phyloP scores from a whole-genome alignment of 2,329 filamentous ascomycete species.

The Arthroderma sp. region DNA sequence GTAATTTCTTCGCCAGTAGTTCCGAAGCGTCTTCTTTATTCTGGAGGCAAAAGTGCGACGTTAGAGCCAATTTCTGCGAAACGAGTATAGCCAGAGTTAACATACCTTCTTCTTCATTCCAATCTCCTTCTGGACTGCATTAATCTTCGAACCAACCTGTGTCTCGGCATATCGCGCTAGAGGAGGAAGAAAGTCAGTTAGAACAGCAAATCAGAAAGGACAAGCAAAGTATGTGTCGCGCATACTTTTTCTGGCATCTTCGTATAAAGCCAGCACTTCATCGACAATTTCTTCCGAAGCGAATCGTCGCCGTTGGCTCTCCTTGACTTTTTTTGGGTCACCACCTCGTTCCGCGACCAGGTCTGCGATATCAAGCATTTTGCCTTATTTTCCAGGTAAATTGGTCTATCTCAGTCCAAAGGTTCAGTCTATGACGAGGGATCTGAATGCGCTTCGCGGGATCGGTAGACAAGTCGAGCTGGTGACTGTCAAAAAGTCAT shows the following conservation, averaged over 20 bases:
- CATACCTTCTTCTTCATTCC: constrained; percentile 75
- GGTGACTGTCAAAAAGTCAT: too few species aligned
- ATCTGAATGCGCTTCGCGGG: too few species aligned
- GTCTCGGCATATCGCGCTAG: constrained; percentile 61
- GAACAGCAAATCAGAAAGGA: background rate
- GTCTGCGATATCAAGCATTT: constrained; percentile 66
- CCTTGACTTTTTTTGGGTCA: constrained; percentile 79
- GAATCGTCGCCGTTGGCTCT: constrained; percentile 73
- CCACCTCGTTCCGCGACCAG: constrained; percentile 80
- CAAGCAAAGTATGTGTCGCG: constrained; percentile 6
- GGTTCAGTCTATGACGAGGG: too few species aligned
- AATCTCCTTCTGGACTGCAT: constrained; percentile 80
- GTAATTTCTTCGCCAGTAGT: constrained; percentile 62
- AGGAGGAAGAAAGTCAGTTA: constrained; percentile 1
- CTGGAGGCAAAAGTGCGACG: constrained; percentile 22
- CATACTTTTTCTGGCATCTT: constrained; percentile 67
- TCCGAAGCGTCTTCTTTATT: constrained; percentile 79
- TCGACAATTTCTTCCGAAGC: constrained; percentile 76
- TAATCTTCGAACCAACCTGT: constrained; percentile 73
- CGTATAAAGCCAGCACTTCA: constrained; percentile 74
- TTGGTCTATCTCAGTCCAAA: too few species aligned
- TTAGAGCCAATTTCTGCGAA: background rate
- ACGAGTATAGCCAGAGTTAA: background rate
- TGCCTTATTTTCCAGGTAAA: background rate
- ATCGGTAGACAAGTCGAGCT: too few species aligned